These are phyloP conservation scores for Talaromyces trachyspermus DNA, from an alignment of 495 filamentous ascomycete species.

Conservation along the genomic window DNA sequence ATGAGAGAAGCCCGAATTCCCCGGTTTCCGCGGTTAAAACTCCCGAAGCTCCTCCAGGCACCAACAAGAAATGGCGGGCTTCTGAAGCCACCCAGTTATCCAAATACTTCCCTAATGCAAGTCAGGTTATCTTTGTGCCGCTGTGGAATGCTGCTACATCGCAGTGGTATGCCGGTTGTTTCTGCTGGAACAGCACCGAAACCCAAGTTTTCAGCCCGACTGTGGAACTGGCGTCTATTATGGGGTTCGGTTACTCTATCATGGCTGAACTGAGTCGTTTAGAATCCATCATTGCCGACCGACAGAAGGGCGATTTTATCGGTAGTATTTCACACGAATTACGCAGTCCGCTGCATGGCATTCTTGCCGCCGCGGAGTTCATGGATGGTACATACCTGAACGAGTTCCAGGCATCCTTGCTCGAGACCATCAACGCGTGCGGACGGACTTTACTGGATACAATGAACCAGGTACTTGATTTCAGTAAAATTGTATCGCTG, in stretches of 20 bases:
- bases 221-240: constrained; percentile 42
- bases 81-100: constrained; percentile 37
- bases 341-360: constrained; percentile 69
- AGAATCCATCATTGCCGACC: constrained; percentile 49
- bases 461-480: constrained; percentile 70
- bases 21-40: constrained; percentile 6
- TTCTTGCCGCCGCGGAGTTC: constrained; percentile 66
- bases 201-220: constrained; percentile 34
- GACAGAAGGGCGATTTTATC: constrained; percentile 67
- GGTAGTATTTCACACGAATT: constrained; percentile 76
- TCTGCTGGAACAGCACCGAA: constrained; percentile 51
- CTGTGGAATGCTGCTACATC: constrained; percentile 64
- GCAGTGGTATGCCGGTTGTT: constrained; percentile 61
- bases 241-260: constrained; percentile 58
- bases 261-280: constrained; percentile 64
- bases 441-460: constrained; percentile 71
- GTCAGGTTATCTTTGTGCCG: constrained; percentile 44
- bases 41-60: constrained; percentile 31
- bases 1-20: constrained; percentile 16
- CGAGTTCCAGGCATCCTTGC: constrained; percentile 54
- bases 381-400: constrained; percentile 37
- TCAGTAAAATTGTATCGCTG: constrained; percentile 58
- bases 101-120: constrained; percentile 38
- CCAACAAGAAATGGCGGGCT: constrained; percentile 28
- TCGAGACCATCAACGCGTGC: constrained; percentile 68